Conservation (phyloP, 306 rosid species). For the Macrotyloma uniflorum region DNA sequence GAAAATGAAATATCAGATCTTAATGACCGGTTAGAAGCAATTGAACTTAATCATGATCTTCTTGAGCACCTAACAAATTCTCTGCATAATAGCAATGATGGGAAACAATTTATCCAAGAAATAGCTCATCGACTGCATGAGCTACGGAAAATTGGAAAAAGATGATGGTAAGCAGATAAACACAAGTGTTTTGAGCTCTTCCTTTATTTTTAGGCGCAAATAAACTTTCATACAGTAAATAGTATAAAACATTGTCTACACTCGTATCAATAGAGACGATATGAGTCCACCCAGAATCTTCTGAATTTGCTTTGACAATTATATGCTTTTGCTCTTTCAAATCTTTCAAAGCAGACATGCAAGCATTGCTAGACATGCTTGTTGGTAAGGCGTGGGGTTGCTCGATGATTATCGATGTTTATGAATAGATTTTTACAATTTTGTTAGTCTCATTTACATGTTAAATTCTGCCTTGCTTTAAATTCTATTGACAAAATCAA, state of each 20-base stretch:
- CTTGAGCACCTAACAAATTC: slow-evolving; percentile 66
- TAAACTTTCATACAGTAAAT: slow-evolving; percentile 15
- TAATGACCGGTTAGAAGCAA: slow-evolving; percentile 73
- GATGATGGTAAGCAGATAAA: slow-evolving; percentile 46
- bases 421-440: slow-evolving; percentile 26
- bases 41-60: slow-evolving; percentile 75
- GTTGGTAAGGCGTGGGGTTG: not conserved
- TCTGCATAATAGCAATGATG: slow-evolving; percentile 64
- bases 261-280: not conserved
- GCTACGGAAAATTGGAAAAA: slow-evolving; percentile 54
- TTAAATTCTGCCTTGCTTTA: not conserved
- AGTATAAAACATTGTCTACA: slow-evolving; percentile 3
- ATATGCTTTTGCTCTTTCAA: not conserved
- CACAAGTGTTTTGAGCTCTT: slow-evolving; percentile 16
- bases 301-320: slow-evolving; percentile 8
- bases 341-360: slow-evolving; percentile 21
- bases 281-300: slow-evolving; percentile 1
- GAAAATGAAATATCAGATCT: slow-evolving; percentile 76
- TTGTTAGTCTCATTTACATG: slow-evolving; percentile 22
- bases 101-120: slow-evolving; percentile 62
- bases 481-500: slow-evolving; percentile 1
- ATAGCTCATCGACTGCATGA: slow-evolving; percentile 67
- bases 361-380: not conserved
- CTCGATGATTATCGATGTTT: not conserved
- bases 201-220: slow-evolving; percentile 5